phyloP scores from a whole-genome alignment of 345 rosid genomes.

The Eucalyptus viminalis region DNA sequence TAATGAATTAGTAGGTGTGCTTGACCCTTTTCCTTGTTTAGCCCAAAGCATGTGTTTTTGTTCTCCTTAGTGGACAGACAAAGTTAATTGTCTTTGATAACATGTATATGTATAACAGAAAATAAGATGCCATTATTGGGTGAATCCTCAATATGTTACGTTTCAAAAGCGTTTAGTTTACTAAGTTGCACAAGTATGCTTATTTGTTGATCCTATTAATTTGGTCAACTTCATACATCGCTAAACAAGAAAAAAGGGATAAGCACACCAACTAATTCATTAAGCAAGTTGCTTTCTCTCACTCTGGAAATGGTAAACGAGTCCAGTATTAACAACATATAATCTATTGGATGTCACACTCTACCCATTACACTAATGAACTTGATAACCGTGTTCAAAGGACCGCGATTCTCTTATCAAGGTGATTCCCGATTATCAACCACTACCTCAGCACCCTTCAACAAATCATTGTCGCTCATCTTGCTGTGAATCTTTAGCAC shows the following conservation, averaged over 20 bases:
- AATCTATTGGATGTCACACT: background rate
- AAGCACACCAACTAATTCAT: background rate
- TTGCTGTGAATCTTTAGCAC: no score
- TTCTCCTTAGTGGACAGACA: background rate
- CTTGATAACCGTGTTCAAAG: no score
- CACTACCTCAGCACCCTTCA: no score
- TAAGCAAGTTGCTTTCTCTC: no score
- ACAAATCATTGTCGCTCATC: no score
- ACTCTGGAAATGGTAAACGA: no score
- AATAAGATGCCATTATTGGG: background rate
- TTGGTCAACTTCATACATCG: background rate
- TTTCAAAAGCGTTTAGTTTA: no score
- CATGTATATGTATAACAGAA: background rate
- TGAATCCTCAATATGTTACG: background rate
- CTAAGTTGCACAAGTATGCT: background rate
- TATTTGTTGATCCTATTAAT: background rate
- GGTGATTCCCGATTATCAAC: no score
- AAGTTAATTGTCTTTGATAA: background rate
- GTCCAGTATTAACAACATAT: background rate
- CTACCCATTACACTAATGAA: no score
- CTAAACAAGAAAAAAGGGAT: background rate
- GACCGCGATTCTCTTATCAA: no score
- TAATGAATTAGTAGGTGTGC: background rate
- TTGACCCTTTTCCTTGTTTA: no score
- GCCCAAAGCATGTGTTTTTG: background rate